Percentiles rank a stretch among this genome's conserved stretches.
phyloP scores from a whole-genome alignment of 2,329 filamentous ascomycete genomes.

The Fusarium globosum region DNA sequence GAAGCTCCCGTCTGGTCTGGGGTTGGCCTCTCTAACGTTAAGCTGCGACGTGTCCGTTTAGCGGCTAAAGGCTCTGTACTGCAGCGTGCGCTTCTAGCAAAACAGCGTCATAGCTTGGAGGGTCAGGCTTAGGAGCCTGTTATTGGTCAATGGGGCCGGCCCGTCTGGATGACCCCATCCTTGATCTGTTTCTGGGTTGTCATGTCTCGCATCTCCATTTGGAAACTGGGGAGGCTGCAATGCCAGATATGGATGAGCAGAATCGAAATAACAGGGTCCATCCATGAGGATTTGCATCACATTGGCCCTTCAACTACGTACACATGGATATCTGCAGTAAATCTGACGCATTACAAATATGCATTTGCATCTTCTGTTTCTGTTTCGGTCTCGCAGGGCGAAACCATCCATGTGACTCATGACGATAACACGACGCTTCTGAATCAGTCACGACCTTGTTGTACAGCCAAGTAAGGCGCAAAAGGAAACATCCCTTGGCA shows the following conservation, averaged over 20 bases:
- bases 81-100: slow-evolving; percentile 8
- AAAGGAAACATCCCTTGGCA: slow-evolving; percentile 31
- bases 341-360: slow-evolving; percentile 11
- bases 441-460: background rate
- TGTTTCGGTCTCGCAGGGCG: slow-evolving; percentile 24
- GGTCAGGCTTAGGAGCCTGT: slow-evolving; percentile 9
- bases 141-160: slow-evolving; percentile 36
- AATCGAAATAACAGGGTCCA: slow-evolving; percentile 17
- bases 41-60: slow-evolving; percentile 43
- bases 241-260: slow-evolving; percentile 27
- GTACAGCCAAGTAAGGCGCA: slow-evolving; percentile 20
- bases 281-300: slow-evolving; percentile 30
- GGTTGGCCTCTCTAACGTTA: slow-evolving; percentile 14
- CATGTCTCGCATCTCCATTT: slow-evolving; percentile 32
- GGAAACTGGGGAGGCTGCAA: slow-evolving; percentile 29
- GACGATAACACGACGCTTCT: slow-evolving; percentile 21
- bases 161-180: slow-evolving; percentile 17
- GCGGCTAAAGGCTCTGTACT: slow-evolving; percentile 11
- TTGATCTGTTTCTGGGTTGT: slow-evolving; percentile 37
- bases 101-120: slow-evolving; percentile 29
- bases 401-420: slow-evolving; percentile 28
- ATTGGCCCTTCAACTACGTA: slow-evolving; percentile 22
- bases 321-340: background rate
- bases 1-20: background rate
- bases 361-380: background rate